Evolutionary conservation across 352 stramenopile species (phyloP).

Genomic region (Phytophthora chlamydospora): DNA sequence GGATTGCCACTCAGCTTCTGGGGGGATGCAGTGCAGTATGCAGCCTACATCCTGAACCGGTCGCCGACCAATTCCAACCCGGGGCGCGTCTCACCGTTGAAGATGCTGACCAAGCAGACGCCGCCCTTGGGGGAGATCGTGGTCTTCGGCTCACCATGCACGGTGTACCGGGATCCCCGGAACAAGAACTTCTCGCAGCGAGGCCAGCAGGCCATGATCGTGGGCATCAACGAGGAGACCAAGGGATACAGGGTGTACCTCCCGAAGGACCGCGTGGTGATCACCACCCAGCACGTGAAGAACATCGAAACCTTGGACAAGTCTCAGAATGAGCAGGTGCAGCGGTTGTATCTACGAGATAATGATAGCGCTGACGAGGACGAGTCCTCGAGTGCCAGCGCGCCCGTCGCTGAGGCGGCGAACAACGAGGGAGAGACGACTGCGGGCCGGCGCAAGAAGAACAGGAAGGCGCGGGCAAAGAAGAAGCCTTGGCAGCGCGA

Average conservation of each 20-base stretch:
- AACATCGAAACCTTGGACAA: conserved; percentile 14
- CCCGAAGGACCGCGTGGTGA: conserved; percentile 6
- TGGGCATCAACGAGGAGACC: conserved; percentile 12
- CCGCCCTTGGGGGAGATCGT: conserved; percentile 9
- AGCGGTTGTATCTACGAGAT: neutral
- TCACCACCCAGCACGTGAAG: conserved; percentile 18
- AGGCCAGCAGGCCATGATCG: conserved; percentile 6
- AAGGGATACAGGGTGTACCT: conserved; percentile 30
- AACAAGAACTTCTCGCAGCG: conserved; percentile 10
- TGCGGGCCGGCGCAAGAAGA: neutral
- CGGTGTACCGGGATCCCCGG: conserved; percentile 4
- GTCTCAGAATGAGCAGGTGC: conserved; percentile 6
- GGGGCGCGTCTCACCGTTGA: neutral
- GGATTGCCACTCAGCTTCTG: conserved; percentile 31
- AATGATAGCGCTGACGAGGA: neutral
- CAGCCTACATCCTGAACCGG: conserved; percentile 32
- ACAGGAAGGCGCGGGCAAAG: neutral
- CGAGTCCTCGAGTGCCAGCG: neutral
- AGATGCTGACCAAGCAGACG: conserved; percentile 11
- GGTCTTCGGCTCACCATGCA: conserved; percentile 9
- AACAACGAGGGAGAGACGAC: neutral
- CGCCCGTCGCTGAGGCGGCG: neutral
- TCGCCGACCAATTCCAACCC: conserved; percentile 23
- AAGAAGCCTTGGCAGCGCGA: conserved; percentile 1
- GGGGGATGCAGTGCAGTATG: conserved; percentile 33